phyloP scores from a whole-genome alignment of 2,329 filamentous ascomycete species.

The Tolypocladium tropicale region DNA sequence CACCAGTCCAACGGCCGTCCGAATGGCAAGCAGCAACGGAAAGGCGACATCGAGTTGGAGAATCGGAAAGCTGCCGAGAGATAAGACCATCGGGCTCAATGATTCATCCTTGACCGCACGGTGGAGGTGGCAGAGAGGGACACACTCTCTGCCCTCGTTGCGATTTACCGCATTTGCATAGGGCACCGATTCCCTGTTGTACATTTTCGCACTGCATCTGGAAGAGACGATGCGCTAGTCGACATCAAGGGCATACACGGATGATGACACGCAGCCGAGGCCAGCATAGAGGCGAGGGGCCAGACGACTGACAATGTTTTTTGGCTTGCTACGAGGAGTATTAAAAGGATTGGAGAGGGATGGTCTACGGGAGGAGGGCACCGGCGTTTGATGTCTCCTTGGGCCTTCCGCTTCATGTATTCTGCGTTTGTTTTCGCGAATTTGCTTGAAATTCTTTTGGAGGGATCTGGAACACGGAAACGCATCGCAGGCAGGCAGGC shows the following conservation, averaged over 20 bases:
- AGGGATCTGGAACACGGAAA: background rate
- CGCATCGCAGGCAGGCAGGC: background rate
- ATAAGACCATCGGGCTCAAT: slow-evolving; percentile 13
- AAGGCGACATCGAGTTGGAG: slow-evolving; percentile 39
- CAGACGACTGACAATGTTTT: slow-evolving; percentile 5
- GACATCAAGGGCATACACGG: slow-evolving; percentile 2
- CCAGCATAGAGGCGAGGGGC: background rate
- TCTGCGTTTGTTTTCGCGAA: background rate
- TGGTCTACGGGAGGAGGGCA: background rate
- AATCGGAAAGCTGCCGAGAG: slow-evolving; percentile 31
- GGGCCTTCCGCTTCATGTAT: no score
- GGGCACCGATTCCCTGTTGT: slow-evolving; percentile 1
- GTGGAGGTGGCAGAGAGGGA: slow-evolving; percentile 4
- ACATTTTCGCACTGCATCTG: slow-evolving; percentile 4
- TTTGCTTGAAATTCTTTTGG: background rate
- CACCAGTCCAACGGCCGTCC: slow-evolving; percentile 26
- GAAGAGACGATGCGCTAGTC: slow-evolving; percentile 5
- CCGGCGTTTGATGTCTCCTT: slow-evolving; percentile 2
- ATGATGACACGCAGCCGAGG: background rate
- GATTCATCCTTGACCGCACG: slow-evolving; percentile 2
- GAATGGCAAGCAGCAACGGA: slow-evolving; percentile 30
- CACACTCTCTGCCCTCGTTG: background rate
- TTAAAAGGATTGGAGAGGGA: slow-evolving; percentile 3
- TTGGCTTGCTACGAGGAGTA: slow-evolving; percentile 3
- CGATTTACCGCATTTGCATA: background rate